phyloP scores from a whole-genome alignment of 2,329 filamentous ascomycete species.

The Calonectria crousiana region DNA sequence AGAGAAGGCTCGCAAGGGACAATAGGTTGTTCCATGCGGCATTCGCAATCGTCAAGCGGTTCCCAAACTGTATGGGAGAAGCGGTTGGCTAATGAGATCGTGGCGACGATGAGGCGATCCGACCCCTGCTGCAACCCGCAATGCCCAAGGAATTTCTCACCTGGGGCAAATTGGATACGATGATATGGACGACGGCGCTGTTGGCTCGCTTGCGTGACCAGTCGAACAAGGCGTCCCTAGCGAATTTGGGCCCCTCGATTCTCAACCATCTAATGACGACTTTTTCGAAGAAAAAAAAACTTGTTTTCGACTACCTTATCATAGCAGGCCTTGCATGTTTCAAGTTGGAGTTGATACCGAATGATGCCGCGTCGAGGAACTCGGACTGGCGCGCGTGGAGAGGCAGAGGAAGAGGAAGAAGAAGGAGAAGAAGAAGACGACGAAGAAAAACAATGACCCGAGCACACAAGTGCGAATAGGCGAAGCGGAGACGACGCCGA shows the following conservation, averaged over 20 bases:
- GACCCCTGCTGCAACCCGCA: conserved; percentile 1
- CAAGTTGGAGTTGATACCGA: conserved; percentile 39
- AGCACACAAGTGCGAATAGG: conserved; percentile 38
- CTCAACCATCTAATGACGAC: conserved; percentile 44
- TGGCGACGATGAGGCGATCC: conserved; percentile 32
- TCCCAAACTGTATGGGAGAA: conserved; percentile 23
- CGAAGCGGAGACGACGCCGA: conserved; percentile 40
- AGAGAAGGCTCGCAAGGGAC: conserved; percentile 80
- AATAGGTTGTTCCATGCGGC: conserved; percentile 41
- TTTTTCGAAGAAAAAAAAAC: conserved; percentile 39
- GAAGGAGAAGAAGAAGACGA: conserved; percentile 29
- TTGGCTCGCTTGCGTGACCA: conserved; percentile 15
- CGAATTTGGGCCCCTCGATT: conserved; percentile 34
- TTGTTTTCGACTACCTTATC: conserved; percentile 36
- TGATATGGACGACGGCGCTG: conserved; percentile 25
- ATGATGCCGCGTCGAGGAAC: conserved; percentile 36
- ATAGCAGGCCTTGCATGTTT: conserved; percentile 46
- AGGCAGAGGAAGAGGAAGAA: conserved; percentile 32
- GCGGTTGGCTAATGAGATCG: conserved; percentile 31
- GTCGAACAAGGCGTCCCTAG: conserved; percentile 20
- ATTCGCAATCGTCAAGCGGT: conserved; percentile 10
- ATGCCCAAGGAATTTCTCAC: background rate
- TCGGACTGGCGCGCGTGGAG: conserved; percentile 35
- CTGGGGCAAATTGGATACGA: conserved; percentile 25
- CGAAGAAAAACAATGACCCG: conserved; percentile 26